These are phyloP conservation scores for Paxillus ammoniavirescens DNA, from an alignment of 768 basidiomycete genomes.

Conservation along the genomic window DNA sequence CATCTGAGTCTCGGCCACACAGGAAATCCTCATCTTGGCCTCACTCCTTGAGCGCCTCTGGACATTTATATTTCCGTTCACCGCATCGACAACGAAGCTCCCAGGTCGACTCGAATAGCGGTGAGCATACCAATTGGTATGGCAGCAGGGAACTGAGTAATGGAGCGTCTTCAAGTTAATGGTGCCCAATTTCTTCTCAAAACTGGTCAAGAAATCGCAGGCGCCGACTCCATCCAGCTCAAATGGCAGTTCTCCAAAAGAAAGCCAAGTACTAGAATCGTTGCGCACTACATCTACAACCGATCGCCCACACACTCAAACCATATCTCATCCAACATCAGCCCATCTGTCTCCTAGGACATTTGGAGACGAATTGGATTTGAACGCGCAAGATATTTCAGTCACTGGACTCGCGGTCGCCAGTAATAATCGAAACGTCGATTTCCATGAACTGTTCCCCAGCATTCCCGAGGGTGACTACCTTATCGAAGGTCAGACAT, in stretches of 20 bases:
- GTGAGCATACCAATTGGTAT: background rate
- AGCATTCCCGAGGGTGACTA: slow-evolving; percentile 93
- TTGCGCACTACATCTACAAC: background rate
- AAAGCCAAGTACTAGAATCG: background rate
- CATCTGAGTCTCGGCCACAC: no score
- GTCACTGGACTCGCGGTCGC: slow-evolving; percentile 98
- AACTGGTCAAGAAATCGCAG: slow-evolving; percentile 25
- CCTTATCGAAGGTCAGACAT: slow-evolving; percentile 85
- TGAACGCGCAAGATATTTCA: slow-evolving; percentile 66
- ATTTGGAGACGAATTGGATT: slow-evolving; percentile 9
- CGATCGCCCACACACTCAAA: slow-evolving; percentile 8
- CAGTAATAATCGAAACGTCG: slow-evolving; percentile 89
- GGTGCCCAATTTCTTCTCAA: slow-evolving; percentile 31
- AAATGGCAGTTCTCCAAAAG: background rate
- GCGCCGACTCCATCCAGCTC: slow-evolving; percentile 7
- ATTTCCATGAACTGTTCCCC: slow-evolving; percentile 95
- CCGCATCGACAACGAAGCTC: background rate
- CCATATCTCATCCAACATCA: slow-evolving; percentile 9
- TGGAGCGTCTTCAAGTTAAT: slow-evolving; percentile 8
- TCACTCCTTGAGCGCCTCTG: background rate
- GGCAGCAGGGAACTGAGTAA: background rate
- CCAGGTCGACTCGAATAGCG: background rate
- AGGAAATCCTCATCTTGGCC: background rate
- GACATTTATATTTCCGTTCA: background rate
- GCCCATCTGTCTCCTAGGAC: slow-evolving; percentile 1